phyloP scores from a whole-genome alignment of 2,329 filamentous ascomycete species.

The Akanthomyces lecanii region DNA sequence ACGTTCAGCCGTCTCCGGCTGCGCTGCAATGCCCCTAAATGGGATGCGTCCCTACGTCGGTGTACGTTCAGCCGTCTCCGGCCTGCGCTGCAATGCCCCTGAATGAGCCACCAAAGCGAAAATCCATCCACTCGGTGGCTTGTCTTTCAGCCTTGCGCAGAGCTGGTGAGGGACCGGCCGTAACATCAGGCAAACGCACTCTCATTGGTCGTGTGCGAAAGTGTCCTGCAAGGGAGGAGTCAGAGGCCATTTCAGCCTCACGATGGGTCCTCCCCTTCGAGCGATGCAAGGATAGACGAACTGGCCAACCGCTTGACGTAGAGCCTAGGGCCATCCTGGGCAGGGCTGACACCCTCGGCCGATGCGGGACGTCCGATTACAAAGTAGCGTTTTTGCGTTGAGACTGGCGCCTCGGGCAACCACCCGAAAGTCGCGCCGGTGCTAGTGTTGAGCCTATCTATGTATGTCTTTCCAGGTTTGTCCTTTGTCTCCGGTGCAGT shows the following conservation, averaged over 20 bases:
- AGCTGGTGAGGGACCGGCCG: background rate
- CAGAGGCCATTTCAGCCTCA: background rate
- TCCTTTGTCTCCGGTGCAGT: too few relatives aligned
- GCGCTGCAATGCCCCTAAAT: too few relatives aligned
- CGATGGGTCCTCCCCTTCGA: background rate
- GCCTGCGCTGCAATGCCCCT: background rate
- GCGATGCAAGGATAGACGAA: background rate
- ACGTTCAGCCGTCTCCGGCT: background rate
- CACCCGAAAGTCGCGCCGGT: background rate
- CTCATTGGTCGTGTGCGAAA: background rate
- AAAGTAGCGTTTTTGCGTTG: background rate
- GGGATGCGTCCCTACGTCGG: too few relatives aligned
- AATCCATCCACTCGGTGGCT: background rate
- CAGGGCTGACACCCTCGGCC: background rate
- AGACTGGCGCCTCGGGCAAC: background rate
- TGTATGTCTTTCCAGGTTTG: too few relatives aligned
- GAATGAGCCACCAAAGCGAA: slow-evolving; percentile 5
- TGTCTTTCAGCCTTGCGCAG: background rate
- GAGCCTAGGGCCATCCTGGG: background rate
- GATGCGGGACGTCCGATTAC: background rate
- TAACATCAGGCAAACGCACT: background rate
- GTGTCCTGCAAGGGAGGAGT: background rate
- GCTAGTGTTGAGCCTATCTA: background rate
- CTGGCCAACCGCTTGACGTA: too few relatives aligned
- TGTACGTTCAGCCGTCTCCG: too few relatives aligned